Evolutionary conservation across 2,329 filamentous ascomycete genomes (phyloP), one percentile per base, ranked within the genome.

Genomic region (Apiospora hydei): DNA sequence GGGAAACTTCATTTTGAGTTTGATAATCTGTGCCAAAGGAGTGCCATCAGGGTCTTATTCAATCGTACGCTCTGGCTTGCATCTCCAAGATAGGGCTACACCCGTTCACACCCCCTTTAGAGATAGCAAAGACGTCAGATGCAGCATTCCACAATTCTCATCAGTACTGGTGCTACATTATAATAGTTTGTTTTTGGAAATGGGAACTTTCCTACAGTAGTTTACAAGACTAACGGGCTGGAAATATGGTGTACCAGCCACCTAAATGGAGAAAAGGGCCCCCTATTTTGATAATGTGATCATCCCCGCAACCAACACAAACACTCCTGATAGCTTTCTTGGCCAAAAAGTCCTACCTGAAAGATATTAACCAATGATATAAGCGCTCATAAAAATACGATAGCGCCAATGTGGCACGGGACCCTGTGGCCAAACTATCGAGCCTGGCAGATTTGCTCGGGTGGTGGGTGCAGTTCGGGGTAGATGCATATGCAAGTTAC

Each of bases 401-500:
- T n/a, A n/a, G 18, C 46, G 46, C 21, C 8, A 18, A 10, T 18
- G 21, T 49, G 46, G 46, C 21, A n/a, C 21, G 2, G 21, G 46
- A 4, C n/a, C 14, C 10, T 8, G 46, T 11, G 8, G 8, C 46
- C 18, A 49, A n/a, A 49, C 1, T 49, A 49, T 21, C 30, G 30
- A 38, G 53, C 18, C 34, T 41, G 18, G n/a, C 38, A 4, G 57
- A 34, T 38, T n/a, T 41, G 30, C 30, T 38, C 8, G 30, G 30
- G 18, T 41, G 34, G 49, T 26, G n/a, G n/a, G n/a, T 51, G 49
- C 21, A 24, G 24, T 64, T 41, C 30, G 57, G 34, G 8, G 18
- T 64, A 64, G 11, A 41, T 64, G 57, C 57, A 64, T 64, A 64
- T 64, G 57, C 57, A 41, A 64, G 34, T 64, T 64, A n/a, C 30